These are phyloP conservation scores for Epichloe hybrida DNA, from an alignment of 2,329 filamentous ascomycete species.

Conservation along the genomic window DNA sequence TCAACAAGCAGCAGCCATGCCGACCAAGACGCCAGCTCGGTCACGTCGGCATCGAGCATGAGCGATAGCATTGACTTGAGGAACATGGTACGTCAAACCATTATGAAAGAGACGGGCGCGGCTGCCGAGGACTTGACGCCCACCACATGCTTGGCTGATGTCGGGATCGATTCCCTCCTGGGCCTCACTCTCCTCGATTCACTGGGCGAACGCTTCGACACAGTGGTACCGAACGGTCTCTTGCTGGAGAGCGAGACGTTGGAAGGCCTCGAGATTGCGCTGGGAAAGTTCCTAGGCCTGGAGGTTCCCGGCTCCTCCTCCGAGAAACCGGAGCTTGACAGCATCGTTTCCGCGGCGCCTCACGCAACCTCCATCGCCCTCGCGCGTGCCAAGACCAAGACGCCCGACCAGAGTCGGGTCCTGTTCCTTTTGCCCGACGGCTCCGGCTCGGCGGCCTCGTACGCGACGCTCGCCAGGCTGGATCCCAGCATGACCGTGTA, in stretches of 20 bases:
- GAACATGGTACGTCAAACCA: no score
- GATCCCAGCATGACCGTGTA: background rate
- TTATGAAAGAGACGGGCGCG: slow-evolving; percentile 25
- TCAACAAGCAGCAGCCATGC: no score
- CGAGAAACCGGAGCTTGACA: no score
- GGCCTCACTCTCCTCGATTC: slow-evolving; percentile 4
- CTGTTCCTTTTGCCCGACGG: slow-evolving; percentile 19
- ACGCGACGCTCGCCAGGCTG: slow-evolving; percentile 7
- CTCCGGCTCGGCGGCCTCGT: slow-evolving; percentile 17
- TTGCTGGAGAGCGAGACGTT: no score
- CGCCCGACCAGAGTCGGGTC: background rate
- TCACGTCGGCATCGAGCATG: no score
- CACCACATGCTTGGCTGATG: background rate
- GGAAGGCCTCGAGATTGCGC: no score
- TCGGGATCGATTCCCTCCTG: slow-evolving; percentile 6
- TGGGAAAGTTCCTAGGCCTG: no score
- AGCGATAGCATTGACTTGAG: no score
- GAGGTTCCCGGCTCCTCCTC: no score
- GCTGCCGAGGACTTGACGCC: background rate
- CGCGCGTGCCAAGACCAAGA: background rate
- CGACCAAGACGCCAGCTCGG: no score
- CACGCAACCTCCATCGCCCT: background rate
- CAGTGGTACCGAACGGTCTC: no score
- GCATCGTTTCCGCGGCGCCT: background rate
- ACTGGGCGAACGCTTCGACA: background rate